Base-by-base conservation (phyloP, 2,329 filamentous ascomycete genomes). In the Colletotrichum viniferum region DNA sequence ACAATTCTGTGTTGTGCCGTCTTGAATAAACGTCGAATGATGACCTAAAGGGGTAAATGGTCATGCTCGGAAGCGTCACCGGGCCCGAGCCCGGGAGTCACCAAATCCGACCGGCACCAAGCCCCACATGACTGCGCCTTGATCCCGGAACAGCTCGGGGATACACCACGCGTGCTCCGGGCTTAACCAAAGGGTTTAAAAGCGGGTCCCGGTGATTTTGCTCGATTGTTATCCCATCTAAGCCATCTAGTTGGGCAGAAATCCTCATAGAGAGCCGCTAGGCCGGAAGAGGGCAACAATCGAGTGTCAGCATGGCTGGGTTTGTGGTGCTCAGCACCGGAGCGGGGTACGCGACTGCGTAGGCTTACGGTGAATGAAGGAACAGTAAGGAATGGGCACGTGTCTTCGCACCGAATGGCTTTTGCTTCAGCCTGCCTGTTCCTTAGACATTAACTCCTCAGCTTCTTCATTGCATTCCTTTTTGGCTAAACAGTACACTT, bases 281-380 rank as follows among this genome's bases (percentile, higher is more conserved):
- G 63, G 21, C 69, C 56, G 24, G 28, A 75, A 73, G 69, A 73
- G 56, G 73, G 63, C 18, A 75, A 67, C 63, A 75, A 69, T 75
- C 73, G 7, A 34, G 24, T 5, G 32, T 71, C n/a, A 56, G 48
- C 32, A 26, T n/a, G 32, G 7, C 28, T 34, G 28, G 28, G 26
- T 8, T 21, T 61, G 28, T 30, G 28, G 28, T 28, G 58, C 26
- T 61, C 24, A 34, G 14, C 10, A 30, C 30, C 21, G 58, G 34
- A 28, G 61, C 61, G 61, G 61, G 61, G 61, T 63, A 63, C n/a
- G 18, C 34, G 14, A 38, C 8, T 2, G 21, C 9, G 21, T 28
- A 16, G 21, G n/a, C n/a, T 34, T 32, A 18, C 14, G n/a, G 21
- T 63, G 61, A 52, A 21, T 52, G 43, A 52, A 13, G 5, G 43